A percentile compares a stretch with the other conserved stretches of the same genome.
These are phyloP conservation scores for Suillus spraguei DNA, from an alignment of 768 basidiomycete species.

Conservation along the genomic window DNA sequence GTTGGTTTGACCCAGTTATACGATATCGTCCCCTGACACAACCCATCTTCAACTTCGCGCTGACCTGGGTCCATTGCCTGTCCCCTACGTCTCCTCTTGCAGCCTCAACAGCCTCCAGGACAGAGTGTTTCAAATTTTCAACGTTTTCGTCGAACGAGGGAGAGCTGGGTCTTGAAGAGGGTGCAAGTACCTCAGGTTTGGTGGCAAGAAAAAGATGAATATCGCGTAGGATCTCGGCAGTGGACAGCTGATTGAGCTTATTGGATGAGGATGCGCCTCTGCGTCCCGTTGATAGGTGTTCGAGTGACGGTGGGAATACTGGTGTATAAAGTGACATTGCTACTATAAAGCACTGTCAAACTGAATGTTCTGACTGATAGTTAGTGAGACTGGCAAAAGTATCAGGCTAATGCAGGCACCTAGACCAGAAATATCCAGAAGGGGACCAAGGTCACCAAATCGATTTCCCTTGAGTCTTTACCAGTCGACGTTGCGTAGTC, in stretches of 20 bases:
- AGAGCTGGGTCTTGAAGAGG: constrained; percentile 37
- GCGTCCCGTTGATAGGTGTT: constrained; percentile 7
- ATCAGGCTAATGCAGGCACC: neutral
- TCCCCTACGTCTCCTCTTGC: constrained; percentile 43
- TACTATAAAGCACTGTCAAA: neutral
- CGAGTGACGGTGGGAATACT: constrained; percentile 30
- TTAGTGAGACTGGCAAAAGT: neutral
- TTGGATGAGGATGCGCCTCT: constrained; percentile 14
- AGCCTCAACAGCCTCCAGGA: constrained; percentile 37
- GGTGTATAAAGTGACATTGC: constrained; percentile 39
- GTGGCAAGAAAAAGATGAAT: constrained; percentile 35
- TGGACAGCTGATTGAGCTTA: constrained; percentile 11
- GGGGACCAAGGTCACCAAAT: neutral
- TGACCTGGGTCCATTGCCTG: constrained; percentile 50
- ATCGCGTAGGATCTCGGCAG: constrained; percentile 32
- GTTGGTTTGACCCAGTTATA: constrained; percentile 27
- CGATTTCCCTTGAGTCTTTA: neutral
- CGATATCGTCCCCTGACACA: constrained; percentile 39
- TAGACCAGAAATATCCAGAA: neutral
- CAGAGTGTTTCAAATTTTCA: constrained; percentile 35
- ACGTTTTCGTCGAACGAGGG: constrained; percentile 31
- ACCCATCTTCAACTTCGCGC: constrained; percentile 41
- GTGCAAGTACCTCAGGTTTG: constrained; percentile 34
- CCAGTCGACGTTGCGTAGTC: neutral
- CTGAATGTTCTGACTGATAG: neutral